Conservation (phyloP, 306 rosid species). For the Adenanthera pavonina region DNA sequence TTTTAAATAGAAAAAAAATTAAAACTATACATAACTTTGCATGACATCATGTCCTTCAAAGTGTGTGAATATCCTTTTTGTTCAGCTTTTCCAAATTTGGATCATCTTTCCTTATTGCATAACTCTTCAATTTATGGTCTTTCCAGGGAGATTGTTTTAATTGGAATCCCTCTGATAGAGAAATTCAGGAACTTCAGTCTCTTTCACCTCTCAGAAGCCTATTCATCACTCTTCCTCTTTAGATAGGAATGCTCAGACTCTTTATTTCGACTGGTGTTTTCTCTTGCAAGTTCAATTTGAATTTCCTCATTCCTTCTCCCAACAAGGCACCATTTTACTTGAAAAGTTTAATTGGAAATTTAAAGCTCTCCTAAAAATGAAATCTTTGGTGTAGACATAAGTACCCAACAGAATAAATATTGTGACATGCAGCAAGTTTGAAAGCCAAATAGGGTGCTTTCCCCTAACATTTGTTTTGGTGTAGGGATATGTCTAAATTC, state of each 20-base stretch:
- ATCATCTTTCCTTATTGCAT: background rate
- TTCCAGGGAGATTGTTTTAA: background rate
- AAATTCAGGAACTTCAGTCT: background rate
- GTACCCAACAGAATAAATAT: background rate
- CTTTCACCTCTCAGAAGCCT: background rate
- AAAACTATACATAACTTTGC: background rate
- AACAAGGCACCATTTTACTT: background rate
- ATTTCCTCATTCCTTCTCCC: background rate
- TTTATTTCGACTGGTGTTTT: background rate
- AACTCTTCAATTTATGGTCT: background rate
- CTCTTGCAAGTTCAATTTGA: background rate
- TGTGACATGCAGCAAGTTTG: background rate
- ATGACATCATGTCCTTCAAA: background rate
- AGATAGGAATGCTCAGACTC: background rate
- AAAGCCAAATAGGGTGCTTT: background rate
- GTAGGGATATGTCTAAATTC: background rate
- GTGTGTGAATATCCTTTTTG: background rate
- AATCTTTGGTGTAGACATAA: background rate
- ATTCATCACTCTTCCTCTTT: background rate
- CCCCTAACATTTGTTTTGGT: background rate
- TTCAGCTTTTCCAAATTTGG: background rate
- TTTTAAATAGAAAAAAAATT: conserved; percentile 6
- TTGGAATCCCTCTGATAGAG: background rate
- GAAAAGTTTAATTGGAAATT: background rate
- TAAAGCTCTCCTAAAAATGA: background rate